These are phyloP conservation scores for Colletotrichum paranaense DNA, from an alignment of 2,329 filamentous ascomycete genomes.

Conservation along the genomic window DNA sequence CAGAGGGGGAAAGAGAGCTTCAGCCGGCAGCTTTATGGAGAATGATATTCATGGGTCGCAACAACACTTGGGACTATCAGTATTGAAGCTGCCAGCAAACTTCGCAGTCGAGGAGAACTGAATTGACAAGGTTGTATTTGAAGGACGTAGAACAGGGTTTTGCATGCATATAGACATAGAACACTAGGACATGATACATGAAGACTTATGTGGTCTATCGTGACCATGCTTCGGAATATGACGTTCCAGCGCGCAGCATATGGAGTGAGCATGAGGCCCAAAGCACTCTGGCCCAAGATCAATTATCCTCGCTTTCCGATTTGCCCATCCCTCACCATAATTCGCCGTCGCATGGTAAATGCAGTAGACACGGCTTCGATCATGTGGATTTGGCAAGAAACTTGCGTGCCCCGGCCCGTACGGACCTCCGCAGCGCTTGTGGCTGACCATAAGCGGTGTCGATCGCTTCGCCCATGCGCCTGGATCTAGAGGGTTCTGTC, in stretches of 20 bases:
- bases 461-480: constrained; percentile 62
- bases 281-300: constrained; percentile 34
- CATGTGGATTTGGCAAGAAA: constrained; percentile 66
- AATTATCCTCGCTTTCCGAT: constrained; percentile 38
- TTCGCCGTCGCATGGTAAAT: constrained; percentile 66
- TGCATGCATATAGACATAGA: not conserved
- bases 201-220: not conserved
- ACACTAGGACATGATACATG: constrained; percentile 24
- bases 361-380: constrained; percentile 64
- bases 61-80: constrained; percentile 17
- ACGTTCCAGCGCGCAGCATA: constrained; percentile 36
- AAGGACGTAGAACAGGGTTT: not conserved
- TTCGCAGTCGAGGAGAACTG: not conserved
- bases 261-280: constrained; percentile 24
- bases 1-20: constrained; percentile 1
- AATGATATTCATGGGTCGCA: constrained; percentile 26
- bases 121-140: too few relatives aligned
- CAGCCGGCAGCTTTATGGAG: constrained; percentile 24
- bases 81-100: constrained; percentile 31
- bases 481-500: constrained; percentile 56
- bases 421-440: constrained; percentile 58
- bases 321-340: constrained; percentile 37
- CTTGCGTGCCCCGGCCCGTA: constrained; percentile 69
- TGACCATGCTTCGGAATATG: constrained; percentile 23
- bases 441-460: constrained; percentile 61